These are phyloP conservation scores for Leccinum incarnatum DNA, from an alignment of 768 basidiomycete species.

Conservation along the genomic window DNA sequence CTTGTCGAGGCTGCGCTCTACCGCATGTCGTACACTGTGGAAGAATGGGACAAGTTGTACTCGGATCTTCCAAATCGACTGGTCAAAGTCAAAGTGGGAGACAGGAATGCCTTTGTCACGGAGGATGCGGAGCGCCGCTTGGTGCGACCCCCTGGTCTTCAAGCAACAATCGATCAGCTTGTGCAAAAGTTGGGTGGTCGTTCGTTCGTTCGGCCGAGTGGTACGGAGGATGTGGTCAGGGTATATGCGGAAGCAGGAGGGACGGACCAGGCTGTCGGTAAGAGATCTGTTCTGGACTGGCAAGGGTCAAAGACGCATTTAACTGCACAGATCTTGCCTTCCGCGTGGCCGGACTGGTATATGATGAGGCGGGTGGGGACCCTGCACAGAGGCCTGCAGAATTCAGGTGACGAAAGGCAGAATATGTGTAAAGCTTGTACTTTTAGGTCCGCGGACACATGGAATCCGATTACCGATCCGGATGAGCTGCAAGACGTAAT, in stretches of 20 bases:
- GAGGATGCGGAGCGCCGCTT: conserved; percentile 92
- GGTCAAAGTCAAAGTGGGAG: conserved; percentile 85
- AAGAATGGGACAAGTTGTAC: conserved; percentile 93
- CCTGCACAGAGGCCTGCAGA: conserved; percentile 73
- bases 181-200: conserved; percentile 83
- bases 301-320: conserved; percentile 2
- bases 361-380: conserved; percentile 81
- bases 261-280: conserved; percentile 79
- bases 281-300: conserved; percentile 1
- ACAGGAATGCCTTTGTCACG: conserved; percentile 83
- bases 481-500: conserved; percentile 21
- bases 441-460: background rate
- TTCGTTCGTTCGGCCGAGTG: conserved; percentile 93
- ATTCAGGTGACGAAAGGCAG: conserved; percentile 50
- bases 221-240: conserved; percentile 96
- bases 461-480: conserved; percentile 5
- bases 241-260: conserved; percentile 92
- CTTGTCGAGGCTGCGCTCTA: conserved; percentile 91
- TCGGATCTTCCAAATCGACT: conserved; percentile 91
- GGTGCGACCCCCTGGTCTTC: conserved; percentile 75
- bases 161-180: conserved; percentile 77
- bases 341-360: conserved; percentile 81
- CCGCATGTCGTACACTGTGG: conserved; percentile 78
- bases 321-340: conserved; percentile 70
- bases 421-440: conserved; percentile 7